Evolutionary conservation across 768 basidiomycete genomes (phyloP).

Genomic region (Pholiota conissans): DNA sequence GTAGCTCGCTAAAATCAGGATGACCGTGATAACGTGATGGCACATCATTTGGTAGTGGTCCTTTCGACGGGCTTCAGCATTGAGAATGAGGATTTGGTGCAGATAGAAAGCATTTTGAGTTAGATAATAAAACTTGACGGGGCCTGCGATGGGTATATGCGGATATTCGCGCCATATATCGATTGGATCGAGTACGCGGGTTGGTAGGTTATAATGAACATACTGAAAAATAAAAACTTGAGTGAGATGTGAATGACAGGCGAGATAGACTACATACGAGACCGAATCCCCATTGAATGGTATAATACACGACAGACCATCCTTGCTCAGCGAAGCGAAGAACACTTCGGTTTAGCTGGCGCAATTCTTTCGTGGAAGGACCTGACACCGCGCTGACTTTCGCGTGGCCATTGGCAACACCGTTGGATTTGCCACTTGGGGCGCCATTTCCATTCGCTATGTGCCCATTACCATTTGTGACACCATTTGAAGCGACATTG

Average conservation of each 20-base stretch:
- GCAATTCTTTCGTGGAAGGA: constrained; percentile 47
- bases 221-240: constrained; percentile 52
- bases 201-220: constrained; percentile 73
- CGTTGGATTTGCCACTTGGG: constrained; percentile 25
- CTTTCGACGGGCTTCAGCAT: constrained; percentile 88
- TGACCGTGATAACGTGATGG: constrained; percentile 89
- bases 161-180: constrained; percentile 84
- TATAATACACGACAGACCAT: constrained; percentile 85
- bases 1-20: constrained; percentile 78
- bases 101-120: constrained; percentile 85
- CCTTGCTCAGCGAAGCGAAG: constrained; percentile 94
- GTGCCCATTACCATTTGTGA: constrained; percentile 29
- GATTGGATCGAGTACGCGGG: constrained; percentile 57
- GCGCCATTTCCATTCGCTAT: constrained; percentile 13
- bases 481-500: constrained; percentile 28
- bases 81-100: constrained; percentile 89
- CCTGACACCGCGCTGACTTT: constrained; percentile 27
- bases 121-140: constrained; percentile 90
- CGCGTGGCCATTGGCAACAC: constrained; percentile 20
- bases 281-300: constrained; percentile 74
- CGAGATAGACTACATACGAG: constrained; percentile 59
- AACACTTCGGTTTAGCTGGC: constrained; percentile 67
- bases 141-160: constrained; percentile 73
- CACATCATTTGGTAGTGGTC: constrained; percentile 97
- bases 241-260: constrained; percentile 9